phyloP scores from a whole-genome alignment of 208 protist genomes.

The Wallacemonas sp. region DNA sequence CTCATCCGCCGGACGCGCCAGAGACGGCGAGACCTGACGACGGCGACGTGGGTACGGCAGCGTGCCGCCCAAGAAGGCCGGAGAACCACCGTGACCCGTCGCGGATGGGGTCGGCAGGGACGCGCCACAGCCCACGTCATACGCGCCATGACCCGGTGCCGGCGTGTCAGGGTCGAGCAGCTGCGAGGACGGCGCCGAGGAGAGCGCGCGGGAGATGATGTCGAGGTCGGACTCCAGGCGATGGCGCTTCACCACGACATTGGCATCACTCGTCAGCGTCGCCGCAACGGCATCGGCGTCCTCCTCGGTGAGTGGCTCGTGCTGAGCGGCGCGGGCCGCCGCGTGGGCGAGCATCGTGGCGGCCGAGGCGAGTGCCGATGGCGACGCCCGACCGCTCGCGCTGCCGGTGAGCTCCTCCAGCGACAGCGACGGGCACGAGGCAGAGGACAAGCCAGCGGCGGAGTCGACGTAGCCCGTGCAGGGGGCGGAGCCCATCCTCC shows the following conservation, averaged over 20 bases:
- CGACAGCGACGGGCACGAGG: background rate
- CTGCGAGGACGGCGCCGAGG: slow-evolving; percentile 12
- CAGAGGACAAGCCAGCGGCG: background rate
- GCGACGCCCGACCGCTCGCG: slow-evolving; percentile 14
- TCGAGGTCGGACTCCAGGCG: slow-evolving; percentile 11
- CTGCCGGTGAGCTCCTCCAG: background rate
- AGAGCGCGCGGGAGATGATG: slow-evolving; percentile 14
- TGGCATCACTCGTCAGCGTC: slow-evolving; percentile 3
- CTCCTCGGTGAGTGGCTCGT: background rate
- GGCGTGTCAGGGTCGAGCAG: too few species aligned
- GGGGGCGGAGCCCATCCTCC: background rate
- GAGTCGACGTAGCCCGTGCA: background rate
- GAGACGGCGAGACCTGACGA: slow-evolving; percentile 30
- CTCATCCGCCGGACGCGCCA: slow-evolving; percentile 31
- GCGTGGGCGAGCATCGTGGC: slow-evolving; percentile 25
- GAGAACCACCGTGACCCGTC: too few species aligned
- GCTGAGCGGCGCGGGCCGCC: slow-evolving; percentile 6
- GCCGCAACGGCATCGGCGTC: background rate
- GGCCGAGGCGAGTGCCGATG: slow-evolving; percentile 22
- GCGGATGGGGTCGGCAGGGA: too few species aligned
- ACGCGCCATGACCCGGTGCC: too few species aligned
- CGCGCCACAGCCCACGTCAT: too few species aligned
- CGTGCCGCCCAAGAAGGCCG: slow-evolving; percentile 20
- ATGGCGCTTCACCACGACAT: slow-evolving; percentile 9
- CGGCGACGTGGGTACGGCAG: slow-evolving; percentile 28